Evolutionary conservation across 306 rosid genomes (phyloP).

Genomic region (Lathyrus aphaca): DNA sequence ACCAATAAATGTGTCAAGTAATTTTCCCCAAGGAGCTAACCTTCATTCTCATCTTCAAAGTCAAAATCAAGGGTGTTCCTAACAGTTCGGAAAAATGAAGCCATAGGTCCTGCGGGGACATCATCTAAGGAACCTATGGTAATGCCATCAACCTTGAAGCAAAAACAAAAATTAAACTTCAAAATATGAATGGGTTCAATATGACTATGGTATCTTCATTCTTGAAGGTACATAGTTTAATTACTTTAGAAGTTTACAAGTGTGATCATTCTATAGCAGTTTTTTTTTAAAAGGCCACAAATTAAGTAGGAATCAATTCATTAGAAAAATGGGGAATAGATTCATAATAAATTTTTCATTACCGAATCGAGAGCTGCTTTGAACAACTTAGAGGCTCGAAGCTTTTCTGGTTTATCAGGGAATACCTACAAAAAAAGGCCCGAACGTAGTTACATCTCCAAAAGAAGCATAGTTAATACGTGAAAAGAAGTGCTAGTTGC

Average conservation of each 20-base stretch:
- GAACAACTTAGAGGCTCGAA: slow-evolving; percentile 80
- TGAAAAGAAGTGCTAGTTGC: slow-evolving; percentile 22
- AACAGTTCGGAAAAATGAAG: slow-evolving; percentile 80
- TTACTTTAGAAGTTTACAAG: neutral
- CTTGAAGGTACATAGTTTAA: slow-evolving; percentile 13
- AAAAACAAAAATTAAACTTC: slow-evolving; percentile 38
- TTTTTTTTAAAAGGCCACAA: slow-evolving; percentile 7
- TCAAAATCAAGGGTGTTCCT: slow-evolving; percentile 97
- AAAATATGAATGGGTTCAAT: slow-evolving; percentile 24
- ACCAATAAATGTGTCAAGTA: slow-evolving; percentile 35
- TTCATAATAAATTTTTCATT: slow-evolving; percentile 40
- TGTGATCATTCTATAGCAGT: slow-evolving; percentile 19
- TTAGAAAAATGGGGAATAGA: slow-evolving; percentile 28
- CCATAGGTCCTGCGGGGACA: slow-evolving; percentile 77
- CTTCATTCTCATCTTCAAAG: slow-evolving; percentile 92
- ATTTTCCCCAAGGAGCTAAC: slow-evolving; percentile 49
- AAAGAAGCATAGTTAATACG: neutral
- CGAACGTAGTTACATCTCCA: slow-evolving; percentile 28
- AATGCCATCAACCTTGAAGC: slow-evolving; percentile 74
- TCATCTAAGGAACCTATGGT: slow-evolving; percentile 88
- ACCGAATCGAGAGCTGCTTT: slow-evolving; percentile 88
- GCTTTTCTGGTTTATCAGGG: slow-evolving; percentile 92
- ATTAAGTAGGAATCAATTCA: slow-evolving; percentile 33
- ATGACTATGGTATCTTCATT: slow-evolving; percentile 8
- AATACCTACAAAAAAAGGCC: slow-evolving; percentile 65